Evolutionary conservation across 2,329 filamentous ascomycete genomes (phyloP), one percentile per base, ranked within the genome.

Genomic region (Colletotrichum spaethianum): DNA sequence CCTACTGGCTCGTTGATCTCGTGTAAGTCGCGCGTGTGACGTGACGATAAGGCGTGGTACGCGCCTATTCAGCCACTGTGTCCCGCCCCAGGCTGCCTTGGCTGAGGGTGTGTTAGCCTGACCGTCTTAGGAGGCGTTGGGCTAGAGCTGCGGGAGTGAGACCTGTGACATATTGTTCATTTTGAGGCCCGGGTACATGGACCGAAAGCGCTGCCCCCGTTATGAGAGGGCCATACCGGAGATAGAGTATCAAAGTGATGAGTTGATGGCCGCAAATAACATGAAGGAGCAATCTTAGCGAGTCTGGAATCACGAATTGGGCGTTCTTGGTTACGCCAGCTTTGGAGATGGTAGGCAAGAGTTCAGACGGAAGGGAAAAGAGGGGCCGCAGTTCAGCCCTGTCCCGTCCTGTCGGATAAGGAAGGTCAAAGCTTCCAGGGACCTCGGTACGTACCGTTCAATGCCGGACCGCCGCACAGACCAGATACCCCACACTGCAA

Each of bases 101-200:
- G 61, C 67, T 67, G 67, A 67, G 23, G 38, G 20, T 26, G 55
- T 71, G 65, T 71, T 50, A 67, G 67, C 67, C 67, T 44, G 62
- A 67, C 56, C 18, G n/a, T 55, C 44, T 28, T 64, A 50, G 46
- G 46, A 40, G 52, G 59, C 60, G 36, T 68, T 20, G 31, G 28
- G 33, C 36, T 60, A 70, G 20, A 46, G 52, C 33, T 46, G 42
- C 23, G 52, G 38, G 20, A n/a, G 36, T 57, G 52, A 50, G 64
- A 50, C 48, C 26, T 42, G 56, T 56, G 56, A 46, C 28, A 16
- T 3, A 20, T 33, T 42, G 23, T 60, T n/a, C 56, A 31, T 23
- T 23, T n/a, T 16, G n/a, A 23, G 36, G 7, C 55, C 38, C 38
- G 38, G 38, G 38, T 44, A 60, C 26, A 16, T 59, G 38, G 38